Conservation (phyloP, 2,329 filamentous ascomycete species). For the Dryadomyces quercivorus region DNA sequence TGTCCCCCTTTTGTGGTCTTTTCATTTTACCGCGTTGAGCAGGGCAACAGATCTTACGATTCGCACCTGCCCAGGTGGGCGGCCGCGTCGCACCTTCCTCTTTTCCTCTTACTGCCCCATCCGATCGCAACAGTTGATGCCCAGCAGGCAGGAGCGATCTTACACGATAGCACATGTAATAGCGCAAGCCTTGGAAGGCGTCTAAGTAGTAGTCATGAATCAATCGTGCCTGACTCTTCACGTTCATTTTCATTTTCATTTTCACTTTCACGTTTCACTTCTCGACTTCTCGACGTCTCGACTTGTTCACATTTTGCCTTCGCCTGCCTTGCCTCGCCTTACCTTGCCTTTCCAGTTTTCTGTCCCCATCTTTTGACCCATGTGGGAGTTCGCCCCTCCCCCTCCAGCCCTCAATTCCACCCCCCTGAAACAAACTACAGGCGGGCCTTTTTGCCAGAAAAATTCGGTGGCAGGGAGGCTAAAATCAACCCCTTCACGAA, state of each 20-base stretch:
- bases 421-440: not conserved
- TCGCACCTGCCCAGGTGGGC: not conserved
- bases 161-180: no score
- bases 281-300: not conserved
- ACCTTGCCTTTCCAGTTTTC: no score
- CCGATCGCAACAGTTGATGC: not conserved
- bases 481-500: not conserved
- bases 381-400: not conserved
- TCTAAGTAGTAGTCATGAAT: no score
- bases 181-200: no score
- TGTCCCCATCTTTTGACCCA: no score
- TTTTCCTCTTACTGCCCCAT: not conserved
- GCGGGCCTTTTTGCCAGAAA: not conserved
- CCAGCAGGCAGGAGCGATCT: not conserved
- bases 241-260: no score
- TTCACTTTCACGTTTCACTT: slow-evolving; percentile 2
- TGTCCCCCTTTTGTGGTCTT: not conserved
- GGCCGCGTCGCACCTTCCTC: not conserved
- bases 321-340: no score
- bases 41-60: not conserved
- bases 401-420: slow-evolving; percentile 1
- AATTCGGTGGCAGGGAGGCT: slow-evolving; percentile 4
- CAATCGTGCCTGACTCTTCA: no score
- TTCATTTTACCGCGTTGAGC: no score
- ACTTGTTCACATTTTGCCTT: no score